These are phyloP conservation scores for Sphagnum magellanicum DNA, from an alignment of 228 moss, liverwort and hornwort species.

Conservation along the genomic window DNA sequence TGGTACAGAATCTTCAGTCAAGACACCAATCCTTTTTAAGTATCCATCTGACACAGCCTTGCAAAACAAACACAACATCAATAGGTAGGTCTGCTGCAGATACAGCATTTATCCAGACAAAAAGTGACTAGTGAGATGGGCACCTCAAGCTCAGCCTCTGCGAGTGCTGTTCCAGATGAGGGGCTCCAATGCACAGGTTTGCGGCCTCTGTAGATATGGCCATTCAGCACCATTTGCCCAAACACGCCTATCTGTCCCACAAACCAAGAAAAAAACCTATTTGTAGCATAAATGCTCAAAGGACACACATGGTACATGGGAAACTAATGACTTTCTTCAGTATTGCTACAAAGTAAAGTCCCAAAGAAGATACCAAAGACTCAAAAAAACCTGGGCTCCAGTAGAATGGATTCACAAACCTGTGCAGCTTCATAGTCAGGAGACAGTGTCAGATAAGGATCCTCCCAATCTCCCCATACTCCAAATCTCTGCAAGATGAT, in stretches of 20 bases:
- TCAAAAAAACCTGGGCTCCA: not conserved
- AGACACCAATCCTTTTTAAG: no score
- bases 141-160: slow-evolving; percentile 99
- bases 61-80: not conserved
- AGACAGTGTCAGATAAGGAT: slow-evolving; percentile 83
- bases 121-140: slow-evolving; percentile 16
- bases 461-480: slow-evolving; percentile 98
- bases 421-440: slow-evolving; percentile 98
- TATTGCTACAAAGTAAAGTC: no score
- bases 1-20: no score
- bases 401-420: slow-evolving; percentile 21
- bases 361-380: no score
- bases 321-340: no score
- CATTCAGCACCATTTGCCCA: slow-evolving; percentile 88
- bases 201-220: slow-evolving; percentile 90
- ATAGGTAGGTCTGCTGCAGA: not conserved
- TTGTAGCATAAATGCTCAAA: no score
- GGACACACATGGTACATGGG: no score
- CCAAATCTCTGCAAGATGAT: slow-evolving; percentile 60
- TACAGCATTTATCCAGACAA: not conserved
- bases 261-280: no score
- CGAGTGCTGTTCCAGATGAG: slow-evolving; percentile 91
- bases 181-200: slow-evolving; percentile 99
- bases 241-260: slow-evolving; percentile 79
- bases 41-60: no score